Conservation (phyloP, 176 grass and related monocot genomes). For the Carex littledalei region DNA sequence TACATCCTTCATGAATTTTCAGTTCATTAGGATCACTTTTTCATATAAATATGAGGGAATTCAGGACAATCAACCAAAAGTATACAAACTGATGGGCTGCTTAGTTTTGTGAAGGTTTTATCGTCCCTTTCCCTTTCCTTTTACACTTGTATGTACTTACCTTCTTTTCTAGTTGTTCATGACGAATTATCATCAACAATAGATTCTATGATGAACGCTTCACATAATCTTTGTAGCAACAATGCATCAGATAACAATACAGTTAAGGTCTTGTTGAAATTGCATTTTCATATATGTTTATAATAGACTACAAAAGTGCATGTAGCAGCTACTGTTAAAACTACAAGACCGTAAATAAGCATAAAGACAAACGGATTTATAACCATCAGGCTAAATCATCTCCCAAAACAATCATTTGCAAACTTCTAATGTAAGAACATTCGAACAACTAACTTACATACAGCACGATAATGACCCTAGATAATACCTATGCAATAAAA, state of each 20-base stretch:
- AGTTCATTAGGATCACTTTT: background rate
- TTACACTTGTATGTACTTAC: background rate
- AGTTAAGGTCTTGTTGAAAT: background rate
- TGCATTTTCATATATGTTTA: background rate
- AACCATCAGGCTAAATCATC: background rate
- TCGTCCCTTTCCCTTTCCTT: background rate
- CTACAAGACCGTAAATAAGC: background rate
- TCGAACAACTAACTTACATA: background rate
- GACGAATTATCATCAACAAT: background rate
- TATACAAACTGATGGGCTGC: background rate
- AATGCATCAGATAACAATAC: background rate
- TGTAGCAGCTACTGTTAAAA: background rate
- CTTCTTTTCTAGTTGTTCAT: background rate
- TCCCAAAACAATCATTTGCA: background rate
- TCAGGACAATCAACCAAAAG: background rate
- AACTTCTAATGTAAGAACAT: background rate
- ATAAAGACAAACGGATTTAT: background rate
- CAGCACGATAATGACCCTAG: background rate
- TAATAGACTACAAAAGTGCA: background rate
- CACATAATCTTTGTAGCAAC: background rate
- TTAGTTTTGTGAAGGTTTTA: background rate
- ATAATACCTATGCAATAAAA: slow-evolving; percentile 1
- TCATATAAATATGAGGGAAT: background rate
- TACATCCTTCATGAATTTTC: background rate
- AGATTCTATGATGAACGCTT: background rate